These are phyloP conservation scores for Phaseolus lunatus DNA, from an alignment of 306 rosid species.

Conservation along the genomic window DNA sequence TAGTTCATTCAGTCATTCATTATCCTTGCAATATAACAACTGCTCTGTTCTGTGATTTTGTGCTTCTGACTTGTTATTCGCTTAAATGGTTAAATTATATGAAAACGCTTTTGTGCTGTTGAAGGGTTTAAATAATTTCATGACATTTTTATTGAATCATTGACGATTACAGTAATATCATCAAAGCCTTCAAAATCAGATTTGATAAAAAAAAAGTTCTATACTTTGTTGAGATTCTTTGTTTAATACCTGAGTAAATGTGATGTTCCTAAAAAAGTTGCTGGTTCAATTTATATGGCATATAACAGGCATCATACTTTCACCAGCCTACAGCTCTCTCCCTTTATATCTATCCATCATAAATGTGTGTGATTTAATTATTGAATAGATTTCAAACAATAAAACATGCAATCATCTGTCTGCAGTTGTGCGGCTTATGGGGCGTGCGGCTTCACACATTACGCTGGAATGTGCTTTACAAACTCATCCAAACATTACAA, in stretches of 20 bases:
- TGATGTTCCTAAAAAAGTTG: neutral
- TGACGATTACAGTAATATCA: constrained; percentile 4
- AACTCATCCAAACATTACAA: constrained; percentile 95
- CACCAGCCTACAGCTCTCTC: neutral
- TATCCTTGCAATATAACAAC: neutral
- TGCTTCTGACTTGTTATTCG: neutral
- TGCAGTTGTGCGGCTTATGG: constrained; percentile 99
- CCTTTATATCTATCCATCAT: neutral
- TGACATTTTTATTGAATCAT: constrained; percentile 7
- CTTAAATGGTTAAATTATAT: neutral
- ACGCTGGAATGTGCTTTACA: constrained; percentile 98
- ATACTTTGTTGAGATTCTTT: neutral
- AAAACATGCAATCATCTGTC: constrained; percentile 30
- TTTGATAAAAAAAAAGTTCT: neutral
- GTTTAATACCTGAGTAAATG: constrained; percentile 11
- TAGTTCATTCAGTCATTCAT: neutral
- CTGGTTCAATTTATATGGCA: neutral
- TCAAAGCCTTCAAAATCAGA: constrained; percentile 25
- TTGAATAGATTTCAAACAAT: constrained; percentile 13
- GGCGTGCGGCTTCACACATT: constrained; percentile 99
- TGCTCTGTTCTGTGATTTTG: neutral
- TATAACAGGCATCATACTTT: neutral
- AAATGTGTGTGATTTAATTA: neutral
- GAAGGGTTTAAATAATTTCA: constrained; percentile 8
- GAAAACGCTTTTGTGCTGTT: neutral